Evolutionary conservation across 352 stramenopile species (phyloP), one percentile per base, ranked within the genome.

Genomic region (Phytopythium helicoides): DNA sequence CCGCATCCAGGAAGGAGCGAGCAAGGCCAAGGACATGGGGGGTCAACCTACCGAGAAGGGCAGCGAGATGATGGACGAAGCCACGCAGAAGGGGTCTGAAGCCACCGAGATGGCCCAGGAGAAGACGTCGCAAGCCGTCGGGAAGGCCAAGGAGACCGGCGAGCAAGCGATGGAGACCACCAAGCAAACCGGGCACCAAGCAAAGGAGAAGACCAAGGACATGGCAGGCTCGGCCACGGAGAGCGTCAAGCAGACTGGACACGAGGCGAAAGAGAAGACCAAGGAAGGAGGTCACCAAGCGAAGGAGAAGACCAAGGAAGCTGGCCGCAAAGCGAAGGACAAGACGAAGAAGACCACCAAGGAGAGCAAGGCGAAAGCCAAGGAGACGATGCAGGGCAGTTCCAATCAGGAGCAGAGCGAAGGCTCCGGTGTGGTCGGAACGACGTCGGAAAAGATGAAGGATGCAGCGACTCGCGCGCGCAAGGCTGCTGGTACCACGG

Each of bases 31-130:
- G 26, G 22, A 70, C 6, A 68, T 56, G 49, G 47, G 50, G 2
- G 34, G 18, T 0, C 42, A 60, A 31, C 47, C 54, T 6, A 69
- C 55, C 57, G 48, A 74, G 1, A 63, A 64, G 46, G 56, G 51
- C 0, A 22, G 48, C 3, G 42, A 74, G 14, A 48, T 54, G 18
- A 58, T 56, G 22, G 56, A 66, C 34, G 26, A 50, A 7, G 67
- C 51, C 19, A 65, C 62, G 37, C 25, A 66, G 0, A 66, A 33
- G 47, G 61, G 41, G 14, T 38, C 28, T 2, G 35, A 64, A 25
- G 40, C 34, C 4, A 33, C 57, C 35, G 46, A 60, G 9, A 46
- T 39, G 22, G 58, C 58, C 1, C 56, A 64, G 31, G 56, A 68
- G 0, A 61, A 39, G 14, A 40, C 59, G 31, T 41, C 40, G 12